Conservation (phyloP, 2,329 filamentous ascomycete species). For the Penicillium sp. region DNA sequence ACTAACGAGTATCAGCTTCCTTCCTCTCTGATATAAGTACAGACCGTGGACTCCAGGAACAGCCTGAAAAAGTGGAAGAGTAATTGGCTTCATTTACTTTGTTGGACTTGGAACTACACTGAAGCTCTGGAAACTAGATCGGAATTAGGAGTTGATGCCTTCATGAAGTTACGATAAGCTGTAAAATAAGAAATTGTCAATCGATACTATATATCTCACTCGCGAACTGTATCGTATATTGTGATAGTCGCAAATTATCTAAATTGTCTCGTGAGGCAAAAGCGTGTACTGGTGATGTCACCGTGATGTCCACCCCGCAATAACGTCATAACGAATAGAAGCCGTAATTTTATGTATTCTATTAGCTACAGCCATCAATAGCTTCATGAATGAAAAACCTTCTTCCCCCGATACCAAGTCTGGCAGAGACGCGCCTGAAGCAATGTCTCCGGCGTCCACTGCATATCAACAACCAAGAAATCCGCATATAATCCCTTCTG, state of each 20-base stretch:
- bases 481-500: conserved; percentile 42
- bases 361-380: not conserved
- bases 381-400: conserved; percentile 24
- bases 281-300: not conserved
- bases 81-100: not conserved
- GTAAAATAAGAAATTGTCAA: not conserved
- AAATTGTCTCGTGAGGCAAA: not conserved
- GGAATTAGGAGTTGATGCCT: not conserved
- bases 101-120: not conserved
- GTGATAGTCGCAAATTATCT: not conserved
- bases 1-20: not conserved
- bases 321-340: not conserved
- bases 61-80: conserved; percentile 3
- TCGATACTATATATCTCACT: too few species aligned
- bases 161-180: not conserved
- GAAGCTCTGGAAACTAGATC: not conserved
- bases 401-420: conserved; percentile 47
- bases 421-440: conserved; percentile 41
- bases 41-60: conserved; percentile 6
- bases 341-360: too few species aligned
- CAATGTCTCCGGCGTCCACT: conserved; percentile 42
- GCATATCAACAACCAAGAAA: conserved; percentile 46
- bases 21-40: conserved; percentile 3
- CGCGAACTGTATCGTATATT: not conserved
- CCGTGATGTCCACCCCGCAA: not conserved